Base-by-base conservation (phyloP, 2,329 filamentous ascomycete species). In the Sclerotiophoma versabilis region DNA sequence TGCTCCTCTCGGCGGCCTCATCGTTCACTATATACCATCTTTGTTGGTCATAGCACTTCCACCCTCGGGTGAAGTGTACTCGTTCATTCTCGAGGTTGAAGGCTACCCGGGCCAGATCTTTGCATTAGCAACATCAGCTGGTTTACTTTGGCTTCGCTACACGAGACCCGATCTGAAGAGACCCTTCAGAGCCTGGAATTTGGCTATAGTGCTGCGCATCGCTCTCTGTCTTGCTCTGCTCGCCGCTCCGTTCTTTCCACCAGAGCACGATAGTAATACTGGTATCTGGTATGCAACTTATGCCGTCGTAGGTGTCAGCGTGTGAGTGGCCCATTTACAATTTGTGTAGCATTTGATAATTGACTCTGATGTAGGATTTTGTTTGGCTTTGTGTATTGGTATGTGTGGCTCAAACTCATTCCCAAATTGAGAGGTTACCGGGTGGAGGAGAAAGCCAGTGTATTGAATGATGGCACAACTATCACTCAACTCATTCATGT, bases 1-100 rank as follows among this genome's bases (percentile, higher is more conserved):
- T 33, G 84, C 88, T 0, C 88, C 89, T 0, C 71, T 90, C 1
- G 88, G 87, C 0, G 88, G 87, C 0, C 79, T 92, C 0, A 71
- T 91, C 3, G 79, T 91, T 2, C 87, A 91, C 63, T 90, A 84
- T 63, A 78, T 91, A 25, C 87, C 88, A 0, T 89, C 87, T 0
- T 62, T 89, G 0, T 75, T 91, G 1, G 86, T 90, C 3, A 89
- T 91, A 43, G 73, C 80, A 0, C 76, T 89, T 0, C 87, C 87
- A 0, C 87, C 87, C 0, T 85, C 87, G 0, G 79, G 80, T 3
- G 83, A 88, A 39, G 85, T 88, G 0, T 92, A 91, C 72, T 87
- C 84, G 9, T 90, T 92, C 63, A 90, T 91, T 23, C 76, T 90
- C 0, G 87, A 91, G 39, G 84, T 91, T 0, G 87, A 91, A 64